Percentiles rank a stretch among this genome's conserved stretches.
Conservation (phyloP, 176 grass and related monocot species). For the Oryza australiensis region DNA sequence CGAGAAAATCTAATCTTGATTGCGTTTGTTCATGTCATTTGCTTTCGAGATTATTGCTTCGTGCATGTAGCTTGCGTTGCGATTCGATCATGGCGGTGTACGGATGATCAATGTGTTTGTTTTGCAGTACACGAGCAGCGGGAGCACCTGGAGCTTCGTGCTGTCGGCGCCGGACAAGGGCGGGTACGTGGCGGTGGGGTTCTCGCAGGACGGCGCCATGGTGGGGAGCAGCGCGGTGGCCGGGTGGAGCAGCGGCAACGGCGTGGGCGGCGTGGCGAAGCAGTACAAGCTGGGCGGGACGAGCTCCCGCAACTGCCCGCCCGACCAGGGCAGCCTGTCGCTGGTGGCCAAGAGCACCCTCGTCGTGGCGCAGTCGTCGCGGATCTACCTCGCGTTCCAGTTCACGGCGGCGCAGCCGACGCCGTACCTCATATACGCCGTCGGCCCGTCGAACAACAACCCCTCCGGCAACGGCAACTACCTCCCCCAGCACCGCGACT, state of each 20-base stretch:
- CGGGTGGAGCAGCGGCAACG: conserved; percentile 49
- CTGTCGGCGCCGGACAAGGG: conserved; percentile 56
- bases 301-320: conserved; percentile 47
- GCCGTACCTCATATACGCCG: conserved; percentile 63
- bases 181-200: conserved; percentile 64
- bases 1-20: not conserved
- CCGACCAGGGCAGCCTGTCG: conserved; percentile 55
- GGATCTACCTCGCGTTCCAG: conserved; percentile 76
- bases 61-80: no score
- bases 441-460: conserved; percentile 41
- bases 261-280: conserved; percentile 50
- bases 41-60: no score
- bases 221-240: conserved; percentile 62
- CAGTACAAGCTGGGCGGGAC: conserved; percentile 62
- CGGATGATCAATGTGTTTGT: no score
- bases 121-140: conserved; percentile 53
- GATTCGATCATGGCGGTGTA: not conserved
- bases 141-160: conserved; percentile 52
- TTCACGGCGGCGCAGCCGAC: conserved; percentile 17
- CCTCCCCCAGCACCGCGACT: conserved; percentile 42
- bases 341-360: conserved; percentile 45
- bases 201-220: conserved; percentile 59
- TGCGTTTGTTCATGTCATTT: not conserved
- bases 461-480: conserved; percentile 41
- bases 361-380: conserved; percentile 43